Evolutionary conservation across 129 eudicot species (phyloP).

Genomic region (Lactuca sativa): DNA sequence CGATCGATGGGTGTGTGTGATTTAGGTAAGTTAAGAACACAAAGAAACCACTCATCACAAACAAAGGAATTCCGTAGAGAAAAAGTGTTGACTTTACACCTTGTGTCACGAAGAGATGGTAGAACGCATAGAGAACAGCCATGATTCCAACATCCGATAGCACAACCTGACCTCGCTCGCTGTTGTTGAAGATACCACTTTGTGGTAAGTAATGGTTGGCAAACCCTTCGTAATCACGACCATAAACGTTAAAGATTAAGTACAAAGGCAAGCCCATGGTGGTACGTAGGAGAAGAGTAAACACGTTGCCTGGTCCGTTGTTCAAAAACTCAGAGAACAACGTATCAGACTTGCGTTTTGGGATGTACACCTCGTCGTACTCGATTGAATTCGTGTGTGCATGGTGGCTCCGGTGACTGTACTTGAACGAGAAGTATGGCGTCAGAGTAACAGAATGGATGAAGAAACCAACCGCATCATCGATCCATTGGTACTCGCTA

Average conservation of each 20-base stretch:
- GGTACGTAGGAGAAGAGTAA: constrained; percentile 13
- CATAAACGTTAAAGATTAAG: constrained; percentile 24
- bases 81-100: constrained; percentile 26
- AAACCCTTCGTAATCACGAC: constrained; percentile 19
- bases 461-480: constrained; percentile 27
- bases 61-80: constrained; percentile 31
- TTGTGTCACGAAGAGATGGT: constrained; percentile 3
- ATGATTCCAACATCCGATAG: constrained; percentile 27
- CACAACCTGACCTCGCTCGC: constrained; percentile 26
- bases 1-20: constrained; percentile 32
- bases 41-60: constrained; percentile 22
- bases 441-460: constrained; percentile 26
- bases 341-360: constrained; percentile 21
- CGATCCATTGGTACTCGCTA: constrained; percentile 24
- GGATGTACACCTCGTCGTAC: constrained; percentile 29
- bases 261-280: constrained; percentile 22
- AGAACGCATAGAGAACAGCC: constrained; percentile 14
- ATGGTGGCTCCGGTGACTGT: constrained; percentile 37
- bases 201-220: constrained; percentile 24
- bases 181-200: constrained; percentile 30
- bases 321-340: constrained; percentile 8
- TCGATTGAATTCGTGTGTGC: constrained; percentile 34
- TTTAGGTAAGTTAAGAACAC: constrained; percentile 29
- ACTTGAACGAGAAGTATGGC: constrained; percentile 29
- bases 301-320: constrained; percentile 23